These are phyloP conservation scores for Leccinum subtestaceum DNA, from an alignment of 768 basidiomycete species.

Conservation along the genomic window DNA sequence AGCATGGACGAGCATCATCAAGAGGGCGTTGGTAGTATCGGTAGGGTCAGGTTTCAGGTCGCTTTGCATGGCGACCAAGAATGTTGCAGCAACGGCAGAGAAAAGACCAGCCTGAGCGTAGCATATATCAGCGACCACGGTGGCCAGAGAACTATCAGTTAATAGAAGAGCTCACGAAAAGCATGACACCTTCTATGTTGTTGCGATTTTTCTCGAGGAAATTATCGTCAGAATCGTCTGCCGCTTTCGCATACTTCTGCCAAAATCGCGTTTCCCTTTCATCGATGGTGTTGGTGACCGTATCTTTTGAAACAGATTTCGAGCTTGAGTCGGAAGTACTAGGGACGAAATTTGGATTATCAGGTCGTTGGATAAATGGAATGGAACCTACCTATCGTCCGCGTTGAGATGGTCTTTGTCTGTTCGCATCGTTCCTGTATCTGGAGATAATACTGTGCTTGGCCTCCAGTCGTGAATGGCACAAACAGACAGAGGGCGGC, in stretches of 20 bases:
- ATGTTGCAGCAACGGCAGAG: constrained; percentile 13
- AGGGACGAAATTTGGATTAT: neutral
- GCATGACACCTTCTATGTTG: constrained; percentile 1
- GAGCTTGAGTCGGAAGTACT: neutral
- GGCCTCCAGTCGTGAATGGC: neutral
- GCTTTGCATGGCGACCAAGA: too few relatives aligned
- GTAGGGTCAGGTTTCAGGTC: too few relatives aligned
- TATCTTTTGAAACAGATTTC: neutral
- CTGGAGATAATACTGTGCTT: neutral
- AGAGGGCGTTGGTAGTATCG: too few relatives aligned
- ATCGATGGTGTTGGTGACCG: neutral
- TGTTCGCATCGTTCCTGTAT: neutral
- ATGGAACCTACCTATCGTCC: neutral
- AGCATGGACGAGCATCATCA: too few relatives aligned
- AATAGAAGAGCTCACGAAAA: neutral
- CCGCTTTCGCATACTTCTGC: neutral
- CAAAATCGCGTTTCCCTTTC: neutral
- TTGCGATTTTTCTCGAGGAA: neutral
- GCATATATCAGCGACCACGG: neutral
- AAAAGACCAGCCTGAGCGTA: constrained; percentile 39
- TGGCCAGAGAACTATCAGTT: neutral
- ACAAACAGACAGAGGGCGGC: neutral
- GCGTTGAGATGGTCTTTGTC: neutral
- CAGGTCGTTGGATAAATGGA: neutral
- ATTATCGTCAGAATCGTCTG: neutral